These are phyloP conservation scores for Amaranthus tricolor DNA, from an alignment of 179 eudicot genomes.

Conservation along the genomic window DNA sequence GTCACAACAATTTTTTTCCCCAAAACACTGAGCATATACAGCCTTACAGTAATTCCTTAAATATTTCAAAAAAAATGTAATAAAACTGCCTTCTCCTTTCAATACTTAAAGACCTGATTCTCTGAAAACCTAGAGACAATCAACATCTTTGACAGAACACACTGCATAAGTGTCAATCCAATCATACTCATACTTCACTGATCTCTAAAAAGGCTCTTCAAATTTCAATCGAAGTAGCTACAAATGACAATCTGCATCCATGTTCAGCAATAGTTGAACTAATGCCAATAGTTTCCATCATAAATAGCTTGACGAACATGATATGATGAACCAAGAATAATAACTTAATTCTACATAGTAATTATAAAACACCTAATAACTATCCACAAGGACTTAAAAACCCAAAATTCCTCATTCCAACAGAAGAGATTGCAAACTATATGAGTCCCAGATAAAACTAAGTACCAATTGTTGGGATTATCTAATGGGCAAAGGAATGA, in stretches of 20 bases:
- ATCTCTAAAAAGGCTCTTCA: not conserved
- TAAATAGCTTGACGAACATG: constrained; percentile 3
- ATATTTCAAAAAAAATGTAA: not conserved
- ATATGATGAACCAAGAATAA: not conserved
- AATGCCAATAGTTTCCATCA: not conserved
- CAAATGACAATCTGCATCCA: not conserved
- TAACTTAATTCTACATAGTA: not conserved
- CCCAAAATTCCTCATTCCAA: constrained; percentile 1
- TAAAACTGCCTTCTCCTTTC: not conserved
- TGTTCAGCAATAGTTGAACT: constrained; percentile 1
- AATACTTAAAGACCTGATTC: not conserved
- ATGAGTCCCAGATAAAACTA: not conserved
- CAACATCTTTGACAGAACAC: not conserved
- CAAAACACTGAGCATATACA: constrained; percentile 8
- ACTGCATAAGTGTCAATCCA: not conserved
- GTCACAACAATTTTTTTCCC: not conserved
- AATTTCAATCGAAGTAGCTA: constrained; percentile 1
- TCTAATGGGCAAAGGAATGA: not conserved
- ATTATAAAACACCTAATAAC: not conserved
- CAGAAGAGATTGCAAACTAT: not conserved
- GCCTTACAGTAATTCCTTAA: constrained; percentile 5
- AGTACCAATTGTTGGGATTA: not conserved
- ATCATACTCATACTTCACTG: not conserved
- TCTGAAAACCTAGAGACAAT: not conserved
- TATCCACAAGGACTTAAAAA: not conserved